Evolutionary conservation across 805 yeast genomes (phyloP).

Genomic region (Hanseniaspora jakobsenii): DNA sequence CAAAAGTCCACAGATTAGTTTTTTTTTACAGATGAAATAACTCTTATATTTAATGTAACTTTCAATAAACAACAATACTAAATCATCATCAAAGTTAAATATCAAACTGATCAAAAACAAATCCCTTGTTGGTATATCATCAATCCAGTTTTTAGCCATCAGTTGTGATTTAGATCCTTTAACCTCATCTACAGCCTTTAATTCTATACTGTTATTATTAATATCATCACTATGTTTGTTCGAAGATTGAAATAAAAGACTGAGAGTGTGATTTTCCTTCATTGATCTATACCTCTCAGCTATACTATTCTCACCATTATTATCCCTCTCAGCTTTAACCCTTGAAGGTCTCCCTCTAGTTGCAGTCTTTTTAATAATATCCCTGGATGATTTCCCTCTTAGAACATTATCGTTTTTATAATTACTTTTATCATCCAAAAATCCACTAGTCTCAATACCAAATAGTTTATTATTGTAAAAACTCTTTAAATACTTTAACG

Average conservation of each 20-base stretch:
- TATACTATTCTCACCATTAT: not conserved
- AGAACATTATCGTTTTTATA: slow-evolving; percentile 1
- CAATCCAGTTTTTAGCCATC: not conserved
- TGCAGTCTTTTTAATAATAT: not conserved
- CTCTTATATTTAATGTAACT: not conserved
- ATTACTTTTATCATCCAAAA: not conserved
- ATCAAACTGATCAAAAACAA: slow-evolving; percentile 5
- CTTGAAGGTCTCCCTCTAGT: not conserved
- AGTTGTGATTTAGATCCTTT: not conserved
- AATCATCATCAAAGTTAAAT: slow-evolving; percentile 11
- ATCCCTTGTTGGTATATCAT: slow-evolving; percentile 7
- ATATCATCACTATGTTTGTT: too few species aligned
- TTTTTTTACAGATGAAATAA: slow-evolving; percentile 10
- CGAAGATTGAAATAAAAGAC: too few species aligned
- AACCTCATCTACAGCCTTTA: not conserved
- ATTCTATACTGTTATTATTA: not conserved
- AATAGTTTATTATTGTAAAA: slow-evolving; percentile 4
- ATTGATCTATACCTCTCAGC: too few species aligned
- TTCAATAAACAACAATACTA: slow-evolving; percentile 5
- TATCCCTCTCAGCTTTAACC: not conserved
- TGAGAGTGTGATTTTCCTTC: too few species aligned
- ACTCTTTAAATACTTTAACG: slow-evolving; percentile 1
- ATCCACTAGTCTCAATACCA: not conserved
- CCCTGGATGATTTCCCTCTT: slow-evolving; percentile 3
- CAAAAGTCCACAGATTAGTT: slow-evolving; percentile 4